phyloP scores from a whole-genome alignment of 495 filamentous ascomycete genomes.

The Talaromyces borbonicus region DNA sequence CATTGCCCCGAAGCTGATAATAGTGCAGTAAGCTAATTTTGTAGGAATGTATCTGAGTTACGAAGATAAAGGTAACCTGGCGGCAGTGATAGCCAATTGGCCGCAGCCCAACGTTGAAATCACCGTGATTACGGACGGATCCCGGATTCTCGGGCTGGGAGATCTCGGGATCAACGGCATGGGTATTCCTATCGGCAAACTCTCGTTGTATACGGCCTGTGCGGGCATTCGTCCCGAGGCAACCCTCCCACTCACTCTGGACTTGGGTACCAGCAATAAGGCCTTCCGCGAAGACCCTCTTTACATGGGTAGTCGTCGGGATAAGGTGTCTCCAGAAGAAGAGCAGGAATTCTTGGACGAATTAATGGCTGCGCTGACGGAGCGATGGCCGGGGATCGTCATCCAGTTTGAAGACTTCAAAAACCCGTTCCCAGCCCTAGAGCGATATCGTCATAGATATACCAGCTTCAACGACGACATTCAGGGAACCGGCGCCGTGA shows the following conservation, averaged over 20 bases:
- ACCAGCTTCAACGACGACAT: slow-evolving; percentile 99
- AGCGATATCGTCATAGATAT: slow-evolving; percentile 76
- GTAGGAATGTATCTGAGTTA: slow-evolving; percentile 79
- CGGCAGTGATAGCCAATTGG: slow-evolving; percentile 81
- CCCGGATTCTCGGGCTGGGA: slow-evolving; percentile 88
- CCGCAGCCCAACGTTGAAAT: slow-evolving; percentile 82
- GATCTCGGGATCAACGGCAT: slow-evolving; percentile 97
- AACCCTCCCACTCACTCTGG: slow-evolving; percentile 85
- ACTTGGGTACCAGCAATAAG: slow-evolving; percentile 89
- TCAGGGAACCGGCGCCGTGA: slow-evolving; percentile 94
- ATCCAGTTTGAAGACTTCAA: slow-evolving; percentile 99
- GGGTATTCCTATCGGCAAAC: slow-evolving; percentile 94
- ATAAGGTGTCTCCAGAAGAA: slow-evolving; percentile 70
- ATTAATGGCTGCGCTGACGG: slow-evolving; percentile 84
- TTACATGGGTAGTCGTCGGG: slow-evolving; percentile 80
- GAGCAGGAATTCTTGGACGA: slow-evolving; percentile 94
- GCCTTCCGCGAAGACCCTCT: slow-evolving; percentile 79
- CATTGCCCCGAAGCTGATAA: neutral
- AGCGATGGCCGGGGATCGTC: slow-evolving; percentile 85
- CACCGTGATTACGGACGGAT: slow-evolving; percentile 94
- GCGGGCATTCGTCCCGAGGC: slow-evolving; percentile 89
- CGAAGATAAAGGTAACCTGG: slow-evolving; percentile 76
- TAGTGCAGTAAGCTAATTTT: neutral
- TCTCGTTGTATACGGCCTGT: slow-evolving; percentile 89
- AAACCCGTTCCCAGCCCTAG: slow-evolving; percentile 89